Evolutionary conservation across 306 rosid genomes (phyloP).

Genomic region (Sindora glabra): DNA sequence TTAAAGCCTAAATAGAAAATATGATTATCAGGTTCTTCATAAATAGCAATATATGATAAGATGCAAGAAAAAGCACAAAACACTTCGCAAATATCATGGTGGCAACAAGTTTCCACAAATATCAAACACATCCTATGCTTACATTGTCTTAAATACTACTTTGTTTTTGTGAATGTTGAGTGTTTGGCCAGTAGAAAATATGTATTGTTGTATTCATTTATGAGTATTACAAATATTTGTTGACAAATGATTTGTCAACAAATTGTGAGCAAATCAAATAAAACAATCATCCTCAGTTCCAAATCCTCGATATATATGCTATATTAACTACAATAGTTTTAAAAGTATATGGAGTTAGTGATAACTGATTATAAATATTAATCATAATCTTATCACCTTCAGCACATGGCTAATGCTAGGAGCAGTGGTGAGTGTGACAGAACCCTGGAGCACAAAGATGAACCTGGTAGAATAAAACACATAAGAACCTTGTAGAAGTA

Average conservation of each 20-base stretch:
- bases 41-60: neutral
- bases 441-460: conserved; percentile 82
- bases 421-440: conserved; percentile 36
- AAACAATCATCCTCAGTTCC: neutral
- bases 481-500: conserved; percentile 12
- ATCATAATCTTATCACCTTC: conserved; percentile 35
- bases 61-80: neutral
- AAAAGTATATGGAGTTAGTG: neutral
- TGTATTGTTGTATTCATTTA: no score
- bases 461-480: conserved; percentile 45
- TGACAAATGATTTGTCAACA: no score
- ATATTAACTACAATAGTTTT: neutral
- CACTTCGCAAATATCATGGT: neutral
- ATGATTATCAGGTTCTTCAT: conserved; percentile 2
- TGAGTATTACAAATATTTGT: no score
- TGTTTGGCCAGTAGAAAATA: no score
- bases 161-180: no score
- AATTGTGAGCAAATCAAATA: neutral
- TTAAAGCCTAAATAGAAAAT: neutral
- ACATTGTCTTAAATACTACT: no score
- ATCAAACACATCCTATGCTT: no score
- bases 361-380: conserved; percentile 1
- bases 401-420: conserved; percentile 34
- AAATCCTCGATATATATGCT: neutral
- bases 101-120: neutral